Conservation (phyloP, 2,329 filamentous ascomycete species). For the Huntiella omanensis region DNA sequence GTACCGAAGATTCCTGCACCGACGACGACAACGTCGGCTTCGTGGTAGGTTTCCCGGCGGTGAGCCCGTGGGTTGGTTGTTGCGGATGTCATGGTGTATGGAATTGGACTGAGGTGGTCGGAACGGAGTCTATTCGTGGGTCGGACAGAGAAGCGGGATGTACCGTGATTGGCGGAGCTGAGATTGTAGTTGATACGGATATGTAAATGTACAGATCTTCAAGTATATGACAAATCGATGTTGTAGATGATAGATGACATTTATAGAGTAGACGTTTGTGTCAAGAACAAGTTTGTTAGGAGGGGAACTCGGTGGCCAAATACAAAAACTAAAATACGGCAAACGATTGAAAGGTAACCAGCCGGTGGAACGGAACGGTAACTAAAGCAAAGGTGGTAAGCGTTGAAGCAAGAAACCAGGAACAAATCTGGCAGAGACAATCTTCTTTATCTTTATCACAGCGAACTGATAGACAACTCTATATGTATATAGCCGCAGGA, state of each 20-base stretch:
- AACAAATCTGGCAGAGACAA: not conserved
- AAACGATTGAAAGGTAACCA: not conserved
- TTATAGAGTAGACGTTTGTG: no score
- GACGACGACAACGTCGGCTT: slow-evolving; percentile 74
- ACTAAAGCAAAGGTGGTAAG: not conserved
- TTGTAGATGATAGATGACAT: not conserved
- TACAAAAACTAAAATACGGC: no score
- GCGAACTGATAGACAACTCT: no score
- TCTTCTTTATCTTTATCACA: no score
- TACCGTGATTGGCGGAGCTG: not conserved
- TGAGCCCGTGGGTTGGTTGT: slow-evolving; percentile 1
- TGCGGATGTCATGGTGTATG: not conserved
- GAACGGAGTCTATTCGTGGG: no score
- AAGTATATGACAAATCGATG: no score
- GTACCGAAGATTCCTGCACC: slow-evolving; percentile 84
- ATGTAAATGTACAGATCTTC: not conserved
- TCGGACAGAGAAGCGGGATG: not conserved
- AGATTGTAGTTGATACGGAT: not conserved
- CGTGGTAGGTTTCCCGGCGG: slow-evolving; percentile 27
- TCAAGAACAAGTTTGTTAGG: no score
- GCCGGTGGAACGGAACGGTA: not conserved
- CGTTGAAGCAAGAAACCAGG: not conserved
- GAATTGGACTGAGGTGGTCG: not conserved
- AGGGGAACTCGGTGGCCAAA: no score
- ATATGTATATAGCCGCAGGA: no score